phyloP scores from a whole-genome alignment of 495 filamentous ascomycete genomes.

The Rostrohypoxylon terebratum region DNA sequence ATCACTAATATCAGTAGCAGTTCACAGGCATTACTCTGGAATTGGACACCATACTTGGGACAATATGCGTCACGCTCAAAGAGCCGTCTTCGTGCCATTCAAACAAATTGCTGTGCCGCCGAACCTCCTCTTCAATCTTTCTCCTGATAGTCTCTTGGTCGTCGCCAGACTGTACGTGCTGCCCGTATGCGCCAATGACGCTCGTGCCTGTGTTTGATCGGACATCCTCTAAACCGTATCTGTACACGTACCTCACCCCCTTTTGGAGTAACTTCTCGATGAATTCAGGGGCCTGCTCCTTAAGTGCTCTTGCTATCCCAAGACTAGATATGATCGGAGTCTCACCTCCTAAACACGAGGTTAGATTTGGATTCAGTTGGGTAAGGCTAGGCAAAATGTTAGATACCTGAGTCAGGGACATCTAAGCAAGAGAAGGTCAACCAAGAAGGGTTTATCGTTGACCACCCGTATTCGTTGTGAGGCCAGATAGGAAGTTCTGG shows the following conservation, averaged over 20 bases:
- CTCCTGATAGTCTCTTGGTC: not conserved
- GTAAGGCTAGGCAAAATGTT: not conserved
- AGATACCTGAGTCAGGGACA: constrained; percentile 22
- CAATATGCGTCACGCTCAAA: constrained; percentile 45
- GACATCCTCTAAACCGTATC: constrained; percentile 42
- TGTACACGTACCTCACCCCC: constrained; percentile 45
- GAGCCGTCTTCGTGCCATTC: constrained; percentile 46
- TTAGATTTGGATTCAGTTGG: not conserved
- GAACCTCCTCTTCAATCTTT: constrained; percentile 13
- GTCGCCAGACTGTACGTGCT: constrained; percentile 4
- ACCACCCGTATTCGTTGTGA: constrained; percentile 48
- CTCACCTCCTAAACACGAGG: not conserved
- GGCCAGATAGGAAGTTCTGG: constrained; percentile 46
- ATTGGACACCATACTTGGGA: constrained; percentile 35
- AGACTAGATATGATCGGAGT: constrained; percentile 24
- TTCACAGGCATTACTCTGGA: not conserved
- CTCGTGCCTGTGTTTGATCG: constrained; percentile 40
- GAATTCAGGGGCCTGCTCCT: constrained; percentile 39
- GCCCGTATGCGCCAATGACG: constrained; percentile 8
- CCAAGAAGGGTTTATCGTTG: constrained; percentile 46
- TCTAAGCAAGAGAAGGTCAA: constrained; percentile 41
- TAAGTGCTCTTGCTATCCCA: constrained; percentile 32
- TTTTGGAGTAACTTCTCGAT: constrained; percentile 37
- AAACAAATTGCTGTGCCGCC: constrained; percentile 18
- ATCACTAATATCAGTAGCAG: not conserved